phyloP scores from a whole-genome alignment of 2,329 filamentous ascomycete species.

The Exophiala sp. region DNA sequence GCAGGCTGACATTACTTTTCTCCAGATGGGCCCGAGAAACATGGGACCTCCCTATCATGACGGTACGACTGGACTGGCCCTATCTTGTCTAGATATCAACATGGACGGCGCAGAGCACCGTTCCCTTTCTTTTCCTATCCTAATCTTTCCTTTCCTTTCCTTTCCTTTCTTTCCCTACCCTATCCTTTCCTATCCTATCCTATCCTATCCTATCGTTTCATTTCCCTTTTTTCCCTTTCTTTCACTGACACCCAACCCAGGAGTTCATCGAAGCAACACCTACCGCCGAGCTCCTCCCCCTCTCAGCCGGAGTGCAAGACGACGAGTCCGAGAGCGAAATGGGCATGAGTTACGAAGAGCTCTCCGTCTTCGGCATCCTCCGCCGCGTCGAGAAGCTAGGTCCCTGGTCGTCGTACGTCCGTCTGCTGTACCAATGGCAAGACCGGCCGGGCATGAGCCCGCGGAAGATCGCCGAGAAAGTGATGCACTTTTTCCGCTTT shows the following conservation, averaged over 20 bases:
- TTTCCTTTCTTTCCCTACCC: too few relatives aligned
- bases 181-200: too few relatives aligned
- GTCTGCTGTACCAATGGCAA: conserved; percentile 37
- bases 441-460: conserved; percentile 27
- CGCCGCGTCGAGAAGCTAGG: conserved; percentile 46
- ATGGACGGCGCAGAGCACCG: background rate
- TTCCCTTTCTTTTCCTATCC: too few relatives aligned
- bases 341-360: conserved; percentile 49
- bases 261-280: conserved; percentile 60
- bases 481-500: conserved; percentile 31
- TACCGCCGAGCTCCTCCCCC: conserved; percentile 60
- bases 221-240: too few relatives aligned
- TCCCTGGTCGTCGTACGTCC: conserved; percentile 50
- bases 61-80: too few relatives aligned
- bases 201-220: too few relatives aligned
- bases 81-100: too few relatives aligned
- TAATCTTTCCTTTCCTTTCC: too few relatives aligned
- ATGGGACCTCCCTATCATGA: conserved; percentile 55
- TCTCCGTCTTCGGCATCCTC: conserved; percentile 48
- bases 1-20: too few relatives aligned
- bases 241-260: too few relatives aligned
- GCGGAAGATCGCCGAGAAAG: conserved; percentile 31
- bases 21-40: conserved; percentile 48
- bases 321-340: conserved; percentile 53
- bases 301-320: conserved; percentile 53